phyloP scores from a whole-genome alignment of 75 land plant genomes.

The Adiantum capillusveneris region DNA sequence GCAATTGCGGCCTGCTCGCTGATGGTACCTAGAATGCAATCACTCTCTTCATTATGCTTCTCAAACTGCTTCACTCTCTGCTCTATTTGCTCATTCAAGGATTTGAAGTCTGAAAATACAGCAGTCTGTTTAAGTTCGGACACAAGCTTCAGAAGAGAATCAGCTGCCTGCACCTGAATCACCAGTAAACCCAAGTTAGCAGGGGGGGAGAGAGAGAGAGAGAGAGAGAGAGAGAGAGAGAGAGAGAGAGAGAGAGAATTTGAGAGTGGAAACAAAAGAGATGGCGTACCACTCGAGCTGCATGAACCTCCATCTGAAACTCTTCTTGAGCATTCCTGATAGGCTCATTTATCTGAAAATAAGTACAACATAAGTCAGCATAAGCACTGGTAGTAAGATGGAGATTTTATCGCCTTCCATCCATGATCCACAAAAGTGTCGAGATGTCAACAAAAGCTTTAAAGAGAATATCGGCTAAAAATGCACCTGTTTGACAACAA shows the following conservation, averaged over 20 bases:
- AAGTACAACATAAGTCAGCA: neutral
- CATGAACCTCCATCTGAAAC: conserved; percentile 97
- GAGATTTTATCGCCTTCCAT: too few species aligned
- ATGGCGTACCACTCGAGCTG: conserved; percentile 69
- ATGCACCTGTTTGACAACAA: too few species aligned
- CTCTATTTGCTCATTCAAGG: conserved; percentile 82
- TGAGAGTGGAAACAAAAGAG: too few species aligned
- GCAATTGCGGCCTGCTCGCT: conserved; percentile 80
- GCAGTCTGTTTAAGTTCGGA: conserved; percentile 97
- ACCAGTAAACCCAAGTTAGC: too few species aligned
- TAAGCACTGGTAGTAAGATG: too few species aligned
- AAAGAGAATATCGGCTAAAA: too few species aligned
- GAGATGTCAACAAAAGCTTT: too few species aligned
- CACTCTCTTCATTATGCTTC: conserved; percentile 49
- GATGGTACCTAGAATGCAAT: conserved; percentile 43
- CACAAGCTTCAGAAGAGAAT: conserved; percentile 85
- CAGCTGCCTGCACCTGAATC: conserved; percentile 90
- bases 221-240: too few species aligned
- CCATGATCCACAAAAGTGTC: too few species aligned
- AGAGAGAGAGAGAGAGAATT: too few species aligned
- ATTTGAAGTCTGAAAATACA: conserved; percentile 80
- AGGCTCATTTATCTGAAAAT: conserved; percentile 72
- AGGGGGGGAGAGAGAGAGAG: too few species aligned
- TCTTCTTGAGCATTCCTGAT: conserved; percentile 91
- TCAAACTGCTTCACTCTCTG: conserved; percentile 55